Conservation (phyloP, 129 eudicot species). For the Flaveria robusta region DNA sequence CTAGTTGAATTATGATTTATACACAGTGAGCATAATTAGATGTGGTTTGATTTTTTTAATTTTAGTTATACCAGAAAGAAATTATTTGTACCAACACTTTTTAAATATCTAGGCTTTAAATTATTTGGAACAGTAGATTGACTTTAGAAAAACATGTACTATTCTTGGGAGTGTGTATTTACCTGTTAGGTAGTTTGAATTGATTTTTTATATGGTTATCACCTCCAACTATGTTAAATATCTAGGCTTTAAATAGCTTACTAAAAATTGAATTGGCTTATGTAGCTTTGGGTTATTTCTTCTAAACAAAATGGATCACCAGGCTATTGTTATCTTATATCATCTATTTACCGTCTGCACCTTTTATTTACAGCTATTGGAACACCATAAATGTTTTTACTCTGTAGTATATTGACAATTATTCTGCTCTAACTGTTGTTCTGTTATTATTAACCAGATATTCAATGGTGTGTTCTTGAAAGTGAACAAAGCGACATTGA, state of each 20-base stretch:
- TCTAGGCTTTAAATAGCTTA: not conserved
- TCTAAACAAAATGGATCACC: not conserved
- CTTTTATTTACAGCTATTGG: not conserved
- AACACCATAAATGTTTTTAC: not conserved
- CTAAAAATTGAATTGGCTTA: not conserved
- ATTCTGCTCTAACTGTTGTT: not conserved
- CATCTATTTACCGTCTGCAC: too few relatives aligned
- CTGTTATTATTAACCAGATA: not conserved
- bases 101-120: too few relatives aligned
- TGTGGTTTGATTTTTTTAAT: not conserved
- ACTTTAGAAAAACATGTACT: not conserved
- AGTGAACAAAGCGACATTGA: constrained; percentile 51
- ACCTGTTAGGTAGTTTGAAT: not conserved
- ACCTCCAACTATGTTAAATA: not conserved
- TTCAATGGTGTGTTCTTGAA: constrained; percentile 18
- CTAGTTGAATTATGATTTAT: not conserved
- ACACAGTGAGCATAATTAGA: not conserved
- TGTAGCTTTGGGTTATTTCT: not conserved
- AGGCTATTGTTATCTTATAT: too few relatives aligned
- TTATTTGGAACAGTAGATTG: not conserved
- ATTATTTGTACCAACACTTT: not conserved
- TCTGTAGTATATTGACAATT: not conserved
- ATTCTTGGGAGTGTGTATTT: not conserved
- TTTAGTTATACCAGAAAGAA: not conserved
- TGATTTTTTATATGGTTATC: not conserved